These are phyloP conservation scores for Naegleria gruberi DNA, from an alignment of 208 protist species.

Conservation along the genomic window DNA sequence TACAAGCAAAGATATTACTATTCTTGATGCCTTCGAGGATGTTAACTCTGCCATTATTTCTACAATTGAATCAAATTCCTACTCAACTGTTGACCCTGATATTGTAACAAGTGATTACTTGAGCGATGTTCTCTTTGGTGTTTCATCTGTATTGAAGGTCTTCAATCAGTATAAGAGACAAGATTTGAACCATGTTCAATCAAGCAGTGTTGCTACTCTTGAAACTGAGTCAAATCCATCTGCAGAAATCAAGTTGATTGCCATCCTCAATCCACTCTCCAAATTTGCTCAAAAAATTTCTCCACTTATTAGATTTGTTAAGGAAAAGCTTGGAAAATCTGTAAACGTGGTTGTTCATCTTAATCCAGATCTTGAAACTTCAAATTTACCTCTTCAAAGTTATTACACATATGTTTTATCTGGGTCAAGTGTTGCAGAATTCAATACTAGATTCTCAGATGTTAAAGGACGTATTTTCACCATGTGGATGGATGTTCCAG, in stretches of 20 bases:
- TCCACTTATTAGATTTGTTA: not conserved
- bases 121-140: not conserved
- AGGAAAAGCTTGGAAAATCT: not conserved
- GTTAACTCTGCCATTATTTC: not conserved
- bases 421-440: not conserved
- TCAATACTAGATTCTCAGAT: not conserved
- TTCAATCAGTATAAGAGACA: not conserved
- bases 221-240: not conserved
- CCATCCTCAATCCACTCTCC: not conserved
- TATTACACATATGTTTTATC: conserved; percentile 73
- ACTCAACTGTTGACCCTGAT: not conserved
- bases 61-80: not conserved
- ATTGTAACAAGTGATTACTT: not conserved
- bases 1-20: not conserved
- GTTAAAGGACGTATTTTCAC: conserved; percentile 50
- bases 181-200: not conserved
- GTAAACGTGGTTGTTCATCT: not conserved
- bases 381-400: conserved; percentile 66
- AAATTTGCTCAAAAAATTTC: not conserved
- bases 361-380: conserved; percentile 5
- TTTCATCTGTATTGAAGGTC: not conserved
- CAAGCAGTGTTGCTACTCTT: not conserved
- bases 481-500: conserved; percentile 72
- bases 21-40: not conserved
- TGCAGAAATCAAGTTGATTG: not conserved